Percentiles rank a stretch among this genome's conserved stretches.
Conservation (phyloP, 306 rosid genomes). For the Corylus americana region DNA sequence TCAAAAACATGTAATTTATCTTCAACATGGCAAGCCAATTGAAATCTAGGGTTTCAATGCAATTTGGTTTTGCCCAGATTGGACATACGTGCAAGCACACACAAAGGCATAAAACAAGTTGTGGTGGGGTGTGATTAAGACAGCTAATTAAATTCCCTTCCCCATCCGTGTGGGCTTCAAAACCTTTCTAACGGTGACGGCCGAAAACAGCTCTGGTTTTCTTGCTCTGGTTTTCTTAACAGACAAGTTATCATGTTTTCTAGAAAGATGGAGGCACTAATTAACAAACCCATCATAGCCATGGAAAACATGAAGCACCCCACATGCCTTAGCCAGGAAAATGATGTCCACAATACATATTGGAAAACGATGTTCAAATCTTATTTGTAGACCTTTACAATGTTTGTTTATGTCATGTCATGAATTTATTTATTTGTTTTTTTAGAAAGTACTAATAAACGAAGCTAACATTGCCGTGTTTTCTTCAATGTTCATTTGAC, state of each 20-base stretch:
- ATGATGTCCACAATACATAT: neutral
- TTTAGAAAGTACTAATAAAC: too few relatives aligned
- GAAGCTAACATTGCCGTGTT: too few relatives aligned
- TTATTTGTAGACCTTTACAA: neutral
- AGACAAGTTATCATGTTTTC: neutral
- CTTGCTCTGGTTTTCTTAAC: neutral
- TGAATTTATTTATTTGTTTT: too few relatives aligned
- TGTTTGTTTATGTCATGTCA: neutral
- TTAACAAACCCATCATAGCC: neutral
- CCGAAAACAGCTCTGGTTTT: neutral
- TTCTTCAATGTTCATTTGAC: too few relatives aligned
- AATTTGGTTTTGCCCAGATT: neutral
- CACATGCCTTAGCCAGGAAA: neutral
- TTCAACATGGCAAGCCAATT: neutral
- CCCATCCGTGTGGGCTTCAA: neutral
- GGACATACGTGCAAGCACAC: constrained; percentile 10
- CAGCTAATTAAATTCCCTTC: neutral
- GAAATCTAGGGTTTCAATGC: neutral
- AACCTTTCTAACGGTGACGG: neutral
- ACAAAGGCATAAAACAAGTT: neutral
- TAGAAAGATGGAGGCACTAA: neutral
- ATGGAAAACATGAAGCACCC: neutral
- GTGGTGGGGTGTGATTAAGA: neutral
- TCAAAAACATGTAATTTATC: neutral
- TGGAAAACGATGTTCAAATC: neutral